A percentile compares a stretch with the other conserved stretches of the same genome.
These are phyloP conservation scores for Cyclotella choctawhatcheeana DNA, from an alignment of 108 stramenopile genomes.

Conservation along the genomic window DNA sequence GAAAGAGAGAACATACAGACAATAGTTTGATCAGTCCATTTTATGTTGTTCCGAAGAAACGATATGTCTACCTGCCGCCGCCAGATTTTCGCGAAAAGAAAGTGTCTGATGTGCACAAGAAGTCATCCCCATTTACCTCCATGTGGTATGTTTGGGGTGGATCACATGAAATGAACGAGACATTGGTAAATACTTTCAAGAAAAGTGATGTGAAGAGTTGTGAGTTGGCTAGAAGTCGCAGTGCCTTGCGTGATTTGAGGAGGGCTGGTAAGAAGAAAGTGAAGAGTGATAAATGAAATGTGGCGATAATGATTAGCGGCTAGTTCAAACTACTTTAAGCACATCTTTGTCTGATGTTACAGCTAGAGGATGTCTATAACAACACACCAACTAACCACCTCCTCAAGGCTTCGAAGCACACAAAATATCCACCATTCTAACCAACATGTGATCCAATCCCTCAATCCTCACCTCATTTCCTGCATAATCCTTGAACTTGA, in stretches of 20 bases:
- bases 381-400: too few species aligned
- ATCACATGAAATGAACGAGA: constrained; percentile 52
- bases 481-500: constrained; percentile 96
- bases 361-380: too few species aligned
- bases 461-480: constrained; percentile 93
- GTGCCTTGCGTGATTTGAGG: constrained; percentile 85
- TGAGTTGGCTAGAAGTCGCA: constrained; percentile 83
- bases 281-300: not conserved
- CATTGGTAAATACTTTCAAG: constrained; percentile 50
- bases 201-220: constrained; percentile 35
- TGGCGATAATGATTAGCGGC: too few species aligned
- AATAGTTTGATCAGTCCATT: constrained; percentile 52
- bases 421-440: constrained; percentile 92
- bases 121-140: constrained; percentile 85
- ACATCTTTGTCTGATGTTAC: too few species aligned
- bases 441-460: constrained; percentile 84
- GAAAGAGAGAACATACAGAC: not conserved
- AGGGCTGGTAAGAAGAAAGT: constrained; percentile 30
- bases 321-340: too few species aligned
- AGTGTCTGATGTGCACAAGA: constrained; percentile 85
- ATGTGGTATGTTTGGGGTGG: constrained; percentile 94
- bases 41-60: constrained; percentile 86
- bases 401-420: constrained; percentile 46
- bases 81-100: constrained; percentile 79
- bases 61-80: constrained; percentile 90